Conservation (phyloP, 177 flowering plant genomes). For the Vitis hybrid region DNA sequence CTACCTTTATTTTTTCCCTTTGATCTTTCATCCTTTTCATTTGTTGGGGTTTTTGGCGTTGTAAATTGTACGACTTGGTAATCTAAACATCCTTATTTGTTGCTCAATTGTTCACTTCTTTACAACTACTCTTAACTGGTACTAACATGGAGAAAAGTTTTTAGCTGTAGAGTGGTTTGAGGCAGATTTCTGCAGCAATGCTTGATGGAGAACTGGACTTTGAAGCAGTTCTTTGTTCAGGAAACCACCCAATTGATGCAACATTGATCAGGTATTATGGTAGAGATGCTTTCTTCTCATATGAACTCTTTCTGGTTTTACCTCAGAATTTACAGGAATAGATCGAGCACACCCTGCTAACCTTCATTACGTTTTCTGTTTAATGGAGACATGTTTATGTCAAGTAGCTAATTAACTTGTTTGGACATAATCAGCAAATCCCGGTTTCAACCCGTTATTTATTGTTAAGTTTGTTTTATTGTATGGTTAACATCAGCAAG, state of each 20-base stretch:
- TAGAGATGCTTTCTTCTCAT: background rate
- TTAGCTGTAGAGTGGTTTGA: background rate
- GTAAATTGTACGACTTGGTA: conserved; percentile 8
- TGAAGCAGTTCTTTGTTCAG: background rate
- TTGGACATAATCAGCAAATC: background rate
- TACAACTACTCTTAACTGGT: background rate
- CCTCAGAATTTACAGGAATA: no score
- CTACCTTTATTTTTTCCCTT: background rate
- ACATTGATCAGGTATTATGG: background rate
- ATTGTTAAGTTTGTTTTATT: background rate
- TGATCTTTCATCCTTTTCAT: background rate
- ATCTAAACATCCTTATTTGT: conserved; percentile 4
- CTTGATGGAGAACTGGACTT: background rate
- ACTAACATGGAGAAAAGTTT: conserved; percentile 1
- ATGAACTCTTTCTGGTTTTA: background rate
- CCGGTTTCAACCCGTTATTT: background rate
- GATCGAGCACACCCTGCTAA: no score
- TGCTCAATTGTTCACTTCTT: background rate
- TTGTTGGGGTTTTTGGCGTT: background rate
- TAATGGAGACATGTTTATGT: no score
- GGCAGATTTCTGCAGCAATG: background rate
- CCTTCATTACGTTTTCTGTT: no score
- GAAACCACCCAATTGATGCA: background rate
- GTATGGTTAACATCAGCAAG: background rate
- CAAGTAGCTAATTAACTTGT: background rate